A percentile compares a stretch with the other conserved stretches of the same genome.
phyloP scores from a whole-genome alignment of 345 rosid genomes.

The Stellera chamaejasme region DNA sequence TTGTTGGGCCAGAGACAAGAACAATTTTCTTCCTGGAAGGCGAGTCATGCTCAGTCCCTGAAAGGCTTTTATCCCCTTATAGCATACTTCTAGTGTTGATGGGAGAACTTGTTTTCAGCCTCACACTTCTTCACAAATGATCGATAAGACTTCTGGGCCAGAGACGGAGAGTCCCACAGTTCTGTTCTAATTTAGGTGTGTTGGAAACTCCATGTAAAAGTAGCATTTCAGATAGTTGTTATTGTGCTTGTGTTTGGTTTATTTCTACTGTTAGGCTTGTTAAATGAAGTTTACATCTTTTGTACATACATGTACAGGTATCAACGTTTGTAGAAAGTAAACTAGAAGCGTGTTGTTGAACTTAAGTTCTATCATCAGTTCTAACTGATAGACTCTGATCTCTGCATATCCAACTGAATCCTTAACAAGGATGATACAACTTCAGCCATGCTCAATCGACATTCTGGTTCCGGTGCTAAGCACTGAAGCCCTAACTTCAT shows the following conservation, averaged over 20 bases:
- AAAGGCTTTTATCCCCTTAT: too few relatives aligned
- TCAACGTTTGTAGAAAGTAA: too few relatives aligned
- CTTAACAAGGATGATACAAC: conserved; percentile 25
- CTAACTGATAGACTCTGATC: conserved; percentile 11
- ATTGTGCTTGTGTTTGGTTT: background rate
- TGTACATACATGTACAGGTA: background rate
- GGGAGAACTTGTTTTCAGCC: too few relatives aligned
- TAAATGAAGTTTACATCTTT: background rate
- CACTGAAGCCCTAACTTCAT: conserved; percentile 22
- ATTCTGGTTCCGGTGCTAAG: conserved; percentile 26
- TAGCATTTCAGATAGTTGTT: background rate
- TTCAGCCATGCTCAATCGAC: conserved; percentile 29
- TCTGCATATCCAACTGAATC: conserved; percentile 23
- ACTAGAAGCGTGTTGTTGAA: too few relatives aligned
- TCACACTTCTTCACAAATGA: too few relatives aligned
- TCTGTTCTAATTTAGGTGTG: background rate
- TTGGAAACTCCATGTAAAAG: conserved; percentile 2
- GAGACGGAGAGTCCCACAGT: conserved; percentile 31
- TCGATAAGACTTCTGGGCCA: conserved; percentile 31
- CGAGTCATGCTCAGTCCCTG: too few relatives aligned
- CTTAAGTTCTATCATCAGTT: background rate
- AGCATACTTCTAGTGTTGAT: too few relatives aligned
- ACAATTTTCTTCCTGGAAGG: too few relatives aligned
- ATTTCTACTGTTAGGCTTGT: background rate
- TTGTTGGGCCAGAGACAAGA: too few relatives aligned